Evolutionary conservation across 768 basidiomycete genomes (phyloP), one percentile per base, ranked within the genome.

Genomic region (Rhodotorula toruloides): DNA sequence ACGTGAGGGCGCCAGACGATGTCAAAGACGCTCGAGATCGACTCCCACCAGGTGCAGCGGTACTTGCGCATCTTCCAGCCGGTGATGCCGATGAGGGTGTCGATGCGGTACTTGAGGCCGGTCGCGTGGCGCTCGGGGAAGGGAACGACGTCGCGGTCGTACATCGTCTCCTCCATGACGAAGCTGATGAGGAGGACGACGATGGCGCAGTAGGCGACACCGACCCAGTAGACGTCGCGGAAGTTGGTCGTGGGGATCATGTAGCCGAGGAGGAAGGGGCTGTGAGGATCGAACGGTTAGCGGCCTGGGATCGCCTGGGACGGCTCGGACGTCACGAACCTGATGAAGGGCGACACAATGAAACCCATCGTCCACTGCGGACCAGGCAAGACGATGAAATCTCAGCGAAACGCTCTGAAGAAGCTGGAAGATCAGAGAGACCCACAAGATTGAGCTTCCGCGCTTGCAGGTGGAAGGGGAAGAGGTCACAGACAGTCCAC

Each of bases 301-400:
- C 11, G 2, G 31, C 3, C n/a, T 13, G 22, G 29, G 11, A 52
- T 6, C 48, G 37, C n/a, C 32, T 25, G n/a, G n/a, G n/a, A n/a
- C n/a, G n/a, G n/a, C n/a, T n/a, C n/a, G n/a, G n/a, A n/a, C n/a
- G n/a, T n/a, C n/a, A n/a, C n/a, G n/a, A n/a, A n/a, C n/a, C n/a
- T 32, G 17, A 74, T 25, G 63, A 74, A 74, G 16, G 83, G 85
- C 21, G 85, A 85, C 34, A 86, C 75, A 72, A 87, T 82, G 77
- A 87, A 86, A 1, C 85, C 87, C 82, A 87, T 84, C 6, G 86
- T 87, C 86, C 71, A 63, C 39, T n/a, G n/a, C n/a, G n/a, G n/a
- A n/a, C n/a, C n/a, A n/a, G n/a, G n/a, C n/a, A n/a, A n/a, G n/a
- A n/a, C n/a, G n/a, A n/a, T n/a, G n/a, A n/a, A n/a, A n/a, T n/a